Conservation (phyloP, 345 rosid species). For the Combretum micranthum region DNA sequence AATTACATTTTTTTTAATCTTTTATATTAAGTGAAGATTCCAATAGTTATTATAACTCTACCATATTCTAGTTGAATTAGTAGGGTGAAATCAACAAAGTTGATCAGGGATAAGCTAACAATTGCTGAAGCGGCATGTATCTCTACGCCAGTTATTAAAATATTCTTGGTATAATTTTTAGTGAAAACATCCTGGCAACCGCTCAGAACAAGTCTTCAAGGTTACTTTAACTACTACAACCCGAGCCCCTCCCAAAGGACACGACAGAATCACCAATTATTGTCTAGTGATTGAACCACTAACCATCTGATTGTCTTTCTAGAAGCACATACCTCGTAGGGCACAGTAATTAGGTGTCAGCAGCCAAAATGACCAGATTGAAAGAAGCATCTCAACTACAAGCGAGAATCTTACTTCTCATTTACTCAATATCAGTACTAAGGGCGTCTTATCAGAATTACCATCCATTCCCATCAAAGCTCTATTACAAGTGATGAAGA, state of each 20-base stretch:
- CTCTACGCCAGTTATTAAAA: too few relatives aligned
- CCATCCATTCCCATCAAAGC: slow-evolving; percentile 9
- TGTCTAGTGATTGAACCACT: slow-evolving; percentile 13
- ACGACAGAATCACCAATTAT: slow-evolving; percentile 4
- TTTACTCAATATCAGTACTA: slow-evolving; percentile 29
- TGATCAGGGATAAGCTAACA: too few relatives aligned
- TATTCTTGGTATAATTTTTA: too few relatives aligned
- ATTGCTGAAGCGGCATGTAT: too few relatives aligned
- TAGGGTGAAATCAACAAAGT: too few relatives aligned
- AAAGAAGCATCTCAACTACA: slow-evolving; percentile 33
- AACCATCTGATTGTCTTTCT: slow-evolving; percentile 9
- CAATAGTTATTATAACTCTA: too few relatives aligned
- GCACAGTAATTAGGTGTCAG: slow-evolving; percentile 22
- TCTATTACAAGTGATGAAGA: slow-evolving; percentile 15
- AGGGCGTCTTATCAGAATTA: slow-evolving; percentile 8
- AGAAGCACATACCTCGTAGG: not conserved
- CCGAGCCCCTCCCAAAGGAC: slow-evolving; percentile 4
- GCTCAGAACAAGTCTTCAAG: too few relatives aligned
- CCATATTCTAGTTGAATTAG: too few relatives aligned
- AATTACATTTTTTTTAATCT: too few relatives aligned
- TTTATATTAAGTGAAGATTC: too few relatives aligned
- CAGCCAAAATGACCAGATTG: slow-evolving; percentile 18
- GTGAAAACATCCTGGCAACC: too few relatives aligned
- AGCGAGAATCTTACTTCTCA: slow-evolving; percentile 44
- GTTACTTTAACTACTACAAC: slow-evolving; percentile 8